phyloP scores from a whole-genome alignment of 345 rosid species.

The Geranium brycei region DNA sequence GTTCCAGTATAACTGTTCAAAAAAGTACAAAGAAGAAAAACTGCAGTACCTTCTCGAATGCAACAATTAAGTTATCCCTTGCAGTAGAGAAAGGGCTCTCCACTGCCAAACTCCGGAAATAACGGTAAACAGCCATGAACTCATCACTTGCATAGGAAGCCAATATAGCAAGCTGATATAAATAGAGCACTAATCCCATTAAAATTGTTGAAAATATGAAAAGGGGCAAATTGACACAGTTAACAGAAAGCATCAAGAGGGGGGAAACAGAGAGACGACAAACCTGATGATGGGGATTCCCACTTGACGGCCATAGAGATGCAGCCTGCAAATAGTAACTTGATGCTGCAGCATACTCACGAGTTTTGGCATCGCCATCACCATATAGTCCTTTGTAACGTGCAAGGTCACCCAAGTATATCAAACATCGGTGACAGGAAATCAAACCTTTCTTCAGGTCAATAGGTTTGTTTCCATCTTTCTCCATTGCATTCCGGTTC shows the following conservation, averaged over 20 bases:
- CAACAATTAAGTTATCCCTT: constrained; percentile 90
- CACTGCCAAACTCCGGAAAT: constrained; percentile 88
- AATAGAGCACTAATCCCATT: constrained; percentile 8
- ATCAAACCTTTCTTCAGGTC: constrained; percentile 66
- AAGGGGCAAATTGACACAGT: not conserved
- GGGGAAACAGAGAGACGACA: not conserved
- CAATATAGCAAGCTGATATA: constrained; percentile 85
- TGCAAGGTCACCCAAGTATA: constrained; percentile 95
- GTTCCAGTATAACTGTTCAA: not conserved
- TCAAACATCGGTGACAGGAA: constrained; percentile 97
- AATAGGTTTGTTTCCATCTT: constrained; percentile 58
- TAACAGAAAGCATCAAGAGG: not conserved
- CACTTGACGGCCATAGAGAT: constrained; percentile 73
- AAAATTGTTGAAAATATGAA: too few species aligned
- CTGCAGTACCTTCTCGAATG: constrained; percentile 75
- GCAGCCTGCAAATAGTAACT: constrained; percentile 96
- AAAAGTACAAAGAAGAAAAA: not conserved
- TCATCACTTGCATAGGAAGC: constrained; percentile 88
- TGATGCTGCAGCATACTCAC: constrained; percentile 82
- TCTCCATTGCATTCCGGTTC: constrained; percentile 38
- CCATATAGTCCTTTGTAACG: constrained; percentile 89
- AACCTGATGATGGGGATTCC: constrained; percentile 98
- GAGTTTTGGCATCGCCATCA: constrained; percentile 66
- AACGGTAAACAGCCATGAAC: constrained; percentile 67
- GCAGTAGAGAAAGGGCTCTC: constrained; percentile 89